Conservation (phyloP, 768 basidiomycete genomes). For the Omphalotus guepiniiformis region DNA sequence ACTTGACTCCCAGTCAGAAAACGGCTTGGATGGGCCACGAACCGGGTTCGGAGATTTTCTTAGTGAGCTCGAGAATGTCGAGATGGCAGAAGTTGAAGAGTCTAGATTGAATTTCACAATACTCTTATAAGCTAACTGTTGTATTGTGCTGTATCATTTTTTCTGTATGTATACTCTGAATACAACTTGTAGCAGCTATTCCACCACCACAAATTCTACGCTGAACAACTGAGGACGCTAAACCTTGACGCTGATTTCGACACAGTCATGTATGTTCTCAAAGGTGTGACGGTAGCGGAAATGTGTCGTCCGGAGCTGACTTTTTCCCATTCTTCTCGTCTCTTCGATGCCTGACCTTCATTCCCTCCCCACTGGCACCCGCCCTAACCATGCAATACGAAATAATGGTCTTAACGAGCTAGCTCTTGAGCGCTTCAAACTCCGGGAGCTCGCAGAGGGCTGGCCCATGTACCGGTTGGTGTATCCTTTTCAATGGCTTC, state of each 20-base stretch:
- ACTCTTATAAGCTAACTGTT: no score
- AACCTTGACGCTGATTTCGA: no score
- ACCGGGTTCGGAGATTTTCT: conserved; percentile 60
- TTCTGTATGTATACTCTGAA: no score
- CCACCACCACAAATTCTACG: no score
- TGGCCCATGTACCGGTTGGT: conserved; percentile 20
- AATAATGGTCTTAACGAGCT: conserved; percentile 18
- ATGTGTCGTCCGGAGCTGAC: no score
- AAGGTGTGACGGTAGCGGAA: no score
- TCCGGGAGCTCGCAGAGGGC: conserved; percentile 20
- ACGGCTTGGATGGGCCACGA: conserved; percentile 69
- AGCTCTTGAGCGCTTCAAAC: conserved; percentile 17
- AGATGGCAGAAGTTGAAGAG: conserved; percentile 47
- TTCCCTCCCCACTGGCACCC: conserved; percentile 16
- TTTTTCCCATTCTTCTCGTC: no score
- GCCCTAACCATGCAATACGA: conserved; percentile 17
- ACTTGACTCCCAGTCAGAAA: conserved; percentile 62
- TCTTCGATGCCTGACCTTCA: conserved; percentile 17
- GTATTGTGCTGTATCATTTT: no score
- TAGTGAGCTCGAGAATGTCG: conserved; percentile 63
- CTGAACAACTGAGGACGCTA: no score
- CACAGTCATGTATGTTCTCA: no score
- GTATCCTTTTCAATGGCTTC: neutral
- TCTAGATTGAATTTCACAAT: no score
- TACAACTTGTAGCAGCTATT: no score